Evolutionary conservation across 2,329 filamentous ascomycete species (phyloP), one percentile per base, ranked within the genome.

Genomic region (Aspergillus terreus): DNA sequence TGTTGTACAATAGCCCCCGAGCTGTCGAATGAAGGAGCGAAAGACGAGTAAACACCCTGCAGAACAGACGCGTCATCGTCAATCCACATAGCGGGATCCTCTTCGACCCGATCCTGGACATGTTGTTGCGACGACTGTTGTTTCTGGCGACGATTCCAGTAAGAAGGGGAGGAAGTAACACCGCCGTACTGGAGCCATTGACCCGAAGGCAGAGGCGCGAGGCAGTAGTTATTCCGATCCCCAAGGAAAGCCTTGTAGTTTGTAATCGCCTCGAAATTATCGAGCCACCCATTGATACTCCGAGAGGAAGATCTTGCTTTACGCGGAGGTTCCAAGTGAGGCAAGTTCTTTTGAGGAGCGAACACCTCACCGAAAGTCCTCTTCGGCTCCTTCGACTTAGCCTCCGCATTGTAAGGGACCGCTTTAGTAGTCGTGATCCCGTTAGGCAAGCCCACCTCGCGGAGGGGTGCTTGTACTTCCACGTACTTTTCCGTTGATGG

Each of bases 341-440:
- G 67, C 17, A 74, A 54, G 25, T 65, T 67, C 42, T 67, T 45
- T 45, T 68, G 69, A 49, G 74, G 69, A 9, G 69, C 63, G 55
- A 78, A 78, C 11, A 76, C 68, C 21, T 77, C 72, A 15, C 71
- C 73, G 50, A 78, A 71, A 17, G 72, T 75, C 42, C 69, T 70
- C 40, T 65, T 65, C 11, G 63, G 49, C 40, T 61, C 61, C 15
- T 63, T 63, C n/a, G 62, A 50, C 35, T 60, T 58, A n/a, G 61
- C 56, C 44, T 67, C 63, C 7, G 64, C 51, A 46, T 69, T 73
- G 25, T 77, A 71, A 3, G 86, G 82, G 36, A 85, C 72, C 4
- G 90, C 78, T 55, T 85, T 84, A 2, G 86, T 88, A 5, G 83
- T 79, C 17, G 83, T 82, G 40, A 96, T 82, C 35, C 90, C 90